Base-by-base conservation (phyloP, 2,329 filamentous ascomycete species). In the Metarhizium album region DNA sequence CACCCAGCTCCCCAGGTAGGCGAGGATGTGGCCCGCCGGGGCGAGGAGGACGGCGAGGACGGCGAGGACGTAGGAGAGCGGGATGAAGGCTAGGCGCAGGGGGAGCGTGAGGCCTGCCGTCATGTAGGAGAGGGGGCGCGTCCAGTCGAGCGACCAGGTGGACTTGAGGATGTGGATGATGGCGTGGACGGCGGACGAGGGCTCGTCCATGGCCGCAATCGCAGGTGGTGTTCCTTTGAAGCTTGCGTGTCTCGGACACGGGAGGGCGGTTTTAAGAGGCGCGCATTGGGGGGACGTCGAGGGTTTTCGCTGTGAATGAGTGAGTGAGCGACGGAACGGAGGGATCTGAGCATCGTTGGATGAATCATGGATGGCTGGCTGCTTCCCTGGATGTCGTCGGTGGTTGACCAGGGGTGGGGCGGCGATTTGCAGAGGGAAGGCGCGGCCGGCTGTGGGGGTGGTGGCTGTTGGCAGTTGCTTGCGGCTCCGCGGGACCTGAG, bases 101-200 rank as follows among this genome's bases (percentile, higher is more conserved):
- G 51, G 51, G 18, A 49, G 37, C 4, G 45, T 3, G 27, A 52
- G 27, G 55, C n/a, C 18, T 20, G 40, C 40, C 29, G n/a, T 57
- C 47, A 64, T 27, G 18, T 52, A 53, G 31, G 54, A 56, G 46
- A 62, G 47, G 57, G 57, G 51, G 14, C 56, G 54, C 27, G 59
- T 51, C 60, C 64, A 67, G 46, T 54, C 59, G 52, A 69, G 56
- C 47, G 55, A 58, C 52, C 57, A 48, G 52, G 62, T n/a, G 49
- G 59, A 57, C 49, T 55, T 53, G 45, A 64, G 55, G 55, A 63
- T 35, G 52, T 60, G 52, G 33, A 48, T 52, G 51, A 67, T 23
- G 40, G 60, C 53, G 50, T 62, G 57, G 49, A 64, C 50, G 45
- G 60, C 51, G 13, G 60, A 42, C 16, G 58, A 50, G 47, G 47